These are phyloP conservation scores for Lippia alba DNA, from an alignment of 305 asterid genomes.

Conservation along the genomic window DNA sequence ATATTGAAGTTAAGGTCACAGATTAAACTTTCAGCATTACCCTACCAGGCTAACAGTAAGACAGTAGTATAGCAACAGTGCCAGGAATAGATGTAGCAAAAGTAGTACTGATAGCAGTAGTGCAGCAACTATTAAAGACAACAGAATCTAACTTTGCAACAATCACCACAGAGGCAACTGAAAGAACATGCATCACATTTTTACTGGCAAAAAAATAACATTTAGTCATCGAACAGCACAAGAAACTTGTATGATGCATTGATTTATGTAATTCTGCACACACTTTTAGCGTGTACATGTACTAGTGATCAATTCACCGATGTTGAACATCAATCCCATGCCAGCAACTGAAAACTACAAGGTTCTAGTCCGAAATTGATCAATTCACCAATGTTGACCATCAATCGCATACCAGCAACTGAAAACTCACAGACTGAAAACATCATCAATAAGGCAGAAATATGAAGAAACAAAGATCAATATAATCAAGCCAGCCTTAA, in stretches of 20 bases:
- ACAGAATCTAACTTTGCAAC: conserved; percentile 3
- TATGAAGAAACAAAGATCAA: neutral
- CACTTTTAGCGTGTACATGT: conserved; percentile 11
- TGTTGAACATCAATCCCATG: neutral
- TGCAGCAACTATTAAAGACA: conserved; percentile 10
- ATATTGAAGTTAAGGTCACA: conserved; percentile 68
- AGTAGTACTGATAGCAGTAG: neutral
- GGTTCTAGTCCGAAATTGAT: conserved; percentile 24
- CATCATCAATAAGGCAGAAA: conserved; percentile 3
- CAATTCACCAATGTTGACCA: conserved; percentile 14
- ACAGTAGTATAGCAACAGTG: neutral
- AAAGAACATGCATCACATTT: conserved; percentile 15
- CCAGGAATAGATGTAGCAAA: conserved; percentile 1
- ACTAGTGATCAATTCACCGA: conserved; percentile 14
- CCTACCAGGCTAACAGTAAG: neutral
- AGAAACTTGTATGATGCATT: neutral
- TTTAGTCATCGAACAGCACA: neutral
- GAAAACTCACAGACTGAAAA: conserved; percentile 13
- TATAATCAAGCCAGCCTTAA: conserved; percentile 12
- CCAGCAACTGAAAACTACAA: conserved; percentile 23
- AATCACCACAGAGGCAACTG: conserved; percentile 3
- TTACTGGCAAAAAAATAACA: neutral
- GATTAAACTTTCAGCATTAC: conserved; percentile 9
- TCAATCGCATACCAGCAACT: conserved; percentile 4
- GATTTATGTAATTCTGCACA: neutral